phyloP scores from a whole-genome alignment of 208 protist species.

The Leishmania arabica region DNA sequence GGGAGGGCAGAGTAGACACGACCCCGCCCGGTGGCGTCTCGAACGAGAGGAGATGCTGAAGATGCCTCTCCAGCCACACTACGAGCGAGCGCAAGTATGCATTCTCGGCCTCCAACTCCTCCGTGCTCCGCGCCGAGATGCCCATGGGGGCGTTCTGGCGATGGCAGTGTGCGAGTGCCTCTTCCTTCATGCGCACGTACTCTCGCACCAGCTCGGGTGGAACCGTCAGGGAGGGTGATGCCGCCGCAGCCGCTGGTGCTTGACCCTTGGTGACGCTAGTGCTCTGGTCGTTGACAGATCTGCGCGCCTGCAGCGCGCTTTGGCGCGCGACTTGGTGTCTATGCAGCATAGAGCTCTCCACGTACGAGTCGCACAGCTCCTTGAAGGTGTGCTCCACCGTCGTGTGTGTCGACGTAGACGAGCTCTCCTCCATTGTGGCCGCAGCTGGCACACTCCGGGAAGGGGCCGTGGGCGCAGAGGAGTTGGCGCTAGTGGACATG shows the following conservation, averaged over 20 bases:
- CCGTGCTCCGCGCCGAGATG: not conserved
- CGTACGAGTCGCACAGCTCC: constrained; percentile 26
- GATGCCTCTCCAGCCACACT: constrained; percentile 18
- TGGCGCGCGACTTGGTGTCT: not conserved
- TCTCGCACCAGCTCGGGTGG: constrained; percentile 13
- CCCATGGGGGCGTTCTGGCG: not conserved
- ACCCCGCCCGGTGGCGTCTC: not conserved
- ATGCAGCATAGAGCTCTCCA: constrained; percentile 12
- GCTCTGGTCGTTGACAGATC: constrained; percentile 5
- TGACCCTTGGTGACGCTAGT: not conserved
- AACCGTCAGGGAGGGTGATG: not conserved
- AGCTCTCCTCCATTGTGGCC: not conserved
- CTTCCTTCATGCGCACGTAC: constrained; percentile 16
- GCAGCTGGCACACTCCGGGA: not conserved
- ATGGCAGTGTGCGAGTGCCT: not conserved
- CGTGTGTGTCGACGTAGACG: not conserved
- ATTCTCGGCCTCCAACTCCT: constrained; percentile 42
- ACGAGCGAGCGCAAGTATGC: constrained; percentile 36
- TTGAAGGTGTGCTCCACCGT: not conserved
- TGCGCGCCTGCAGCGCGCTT: constrained; percentile 16
- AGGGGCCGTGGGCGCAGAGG: not conserved
- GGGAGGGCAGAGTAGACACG: not conserved
- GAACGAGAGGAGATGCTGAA: not conserved
- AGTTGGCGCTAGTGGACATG: not conserved
- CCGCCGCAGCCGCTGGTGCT: not conserved